Evolutionary conservation across 129 eudicot species (phyloP).

Genomic region (Tagetes erecta): DNA sequence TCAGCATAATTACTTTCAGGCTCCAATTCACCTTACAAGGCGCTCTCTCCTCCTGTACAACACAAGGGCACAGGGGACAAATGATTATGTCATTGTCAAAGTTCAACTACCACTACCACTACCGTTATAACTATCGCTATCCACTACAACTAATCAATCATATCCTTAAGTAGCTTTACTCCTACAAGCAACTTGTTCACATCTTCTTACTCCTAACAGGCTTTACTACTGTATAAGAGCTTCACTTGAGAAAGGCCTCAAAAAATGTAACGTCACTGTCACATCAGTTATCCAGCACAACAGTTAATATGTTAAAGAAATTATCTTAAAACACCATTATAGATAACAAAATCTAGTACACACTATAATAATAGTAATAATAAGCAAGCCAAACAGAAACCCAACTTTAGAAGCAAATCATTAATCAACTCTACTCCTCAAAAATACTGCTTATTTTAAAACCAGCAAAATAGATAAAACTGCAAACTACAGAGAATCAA

Average conservation of each 20-base stretch:
- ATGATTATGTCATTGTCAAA: conserved; percentile 79
- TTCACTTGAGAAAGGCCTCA: conserved; percentile 14
- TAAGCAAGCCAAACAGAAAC: conserved; percentile 60
- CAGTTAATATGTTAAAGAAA: conserved; percentile 27
- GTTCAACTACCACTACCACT: conserved; percentile 66
- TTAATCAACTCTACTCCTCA: conserved; percentile 48
- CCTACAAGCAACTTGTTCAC: conserved; percentile 36
- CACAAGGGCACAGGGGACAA: conserved; percentile 85
- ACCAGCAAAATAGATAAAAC: conserved; percentile 49
- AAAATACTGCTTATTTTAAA: conserved; percentile 55
- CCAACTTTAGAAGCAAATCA: conserved; percentile 44
- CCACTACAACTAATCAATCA: conserved; percentile 47
- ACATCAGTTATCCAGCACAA: conserved; percentile 25
- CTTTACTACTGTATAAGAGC: conserved; percentile 11
- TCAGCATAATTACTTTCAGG: conserved; percentile 39
- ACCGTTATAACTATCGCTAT: conserved; percentile 33
- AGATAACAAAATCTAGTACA: conserved; percentile 44
- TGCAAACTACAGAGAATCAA: conserved; percentile 60
- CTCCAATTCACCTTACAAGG: conserved; percentile 46
- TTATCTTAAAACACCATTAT: conserved; percentile 37
- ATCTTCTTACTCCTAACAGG: conserved; percentile 29
- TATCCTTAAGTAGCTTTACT: conserved; percentile 41
- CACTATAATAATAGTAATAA: conserved; percentile 28
- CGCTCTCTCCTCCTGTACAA: conserved; percentile 76
- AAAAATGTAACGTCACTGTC: conserved; percentile 21